Evolutionary conservation across 345 rosid species (phyloP).

Genomic region (Brassica rapa): DNA sequence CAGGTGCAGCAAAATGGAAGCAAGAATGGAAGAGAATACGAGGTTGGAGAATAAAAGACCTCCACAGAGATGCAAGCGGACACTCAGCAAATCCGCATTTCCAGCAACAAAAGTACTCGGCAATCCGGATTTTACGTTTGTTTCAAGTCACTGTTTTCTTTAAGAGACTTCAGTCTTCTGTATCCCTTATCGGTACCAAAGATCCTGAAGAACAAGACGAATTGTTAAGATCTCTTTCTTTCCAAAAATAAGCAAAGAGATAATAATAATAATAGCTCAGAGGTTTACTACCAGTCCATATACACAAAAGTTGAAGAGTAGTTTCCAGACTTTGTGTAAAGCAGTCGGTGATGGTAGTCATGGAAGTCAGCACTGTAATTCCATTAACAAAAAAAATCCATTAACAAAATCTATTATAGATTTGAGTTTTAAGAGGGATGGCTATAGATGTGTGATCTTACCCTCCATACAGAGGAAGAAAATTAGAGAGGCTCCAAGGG

Average conservation of each 20-base stretch:
- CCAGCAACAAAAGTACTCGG: conserved; percentile 22
- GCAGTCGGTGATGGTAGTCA: conserved; percentile 97
- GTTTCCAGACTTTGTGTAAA: conserved; percentile 96
- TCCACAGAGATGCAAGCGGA: background rate
- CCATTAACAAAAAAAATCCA: background rate
- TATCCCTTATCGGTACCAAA: conserved; percentile 96
- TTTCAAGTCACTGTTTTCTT: conserved; percentile 40
- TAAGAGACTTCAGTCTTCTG: conserved; percentile 79
- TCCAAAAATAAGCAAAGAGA: background rate
- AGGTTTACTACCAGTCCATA: conserved; percentile 91
- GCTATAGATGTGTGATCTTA: conserved; percentile 41
- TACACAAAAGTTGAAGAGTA: conserved; percentile 90
- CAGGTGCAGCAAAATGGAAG: conserved; percentile 16
- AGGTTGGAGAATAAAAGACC: conserved; percentile 27
- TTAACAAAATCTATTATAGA: background rate
- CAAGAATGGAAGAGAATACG: conserved; percentile 2
- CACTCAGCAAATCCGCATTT: conserved; percentile 1
- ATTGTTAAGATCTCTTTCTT: background rate
- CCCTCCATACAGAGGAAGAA: conserved; percentile 96
- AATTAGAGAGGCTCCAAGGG: conserved; percentile 97
- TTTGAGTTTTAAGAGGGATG: background rate
- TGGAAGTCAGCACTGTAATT: conserved; percentile 84
- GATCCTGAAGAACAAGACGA: conserved; percentile 53
- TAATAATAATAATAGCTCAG: background rate
- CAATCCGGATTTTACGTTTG: conserved; percentile 30